These are phyloP conservation scores for Scutellaria minor DNA, from an alignment of 257 asterid genomes.

Conservation along the genomic window DNA sequence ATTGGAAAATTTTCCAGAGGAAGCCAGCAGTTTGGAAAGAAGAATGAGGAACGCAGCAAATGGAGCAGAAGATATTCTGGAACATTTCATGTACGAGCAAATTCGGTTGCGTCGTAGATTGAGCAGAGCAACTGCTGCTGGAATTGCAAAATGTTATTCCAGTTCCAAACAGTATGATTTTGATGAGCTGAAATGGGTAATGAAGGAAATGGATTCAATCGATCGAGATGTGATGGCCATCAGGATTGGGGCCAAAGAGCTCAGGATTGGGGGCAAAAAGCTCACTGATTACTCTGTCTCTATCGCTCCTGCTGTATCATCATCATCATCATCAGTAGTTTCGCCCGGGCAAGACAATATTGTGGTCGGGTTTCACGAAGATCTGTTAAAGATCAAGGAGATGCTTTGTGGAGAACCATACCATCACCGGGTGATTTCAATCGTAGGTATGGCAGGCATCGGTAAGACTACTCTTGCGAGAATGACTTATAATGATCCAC, in stretches of 20 bases:
- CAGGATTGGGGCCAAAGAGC: too few relatives aligned
- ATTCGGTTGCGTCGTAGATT: background rate
- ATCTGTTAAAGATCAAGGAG: background rate
- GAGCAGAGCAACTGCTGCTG: background rate
- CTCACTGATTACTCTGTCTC: background rate
- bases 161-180: background rate
- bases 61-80: background rate
- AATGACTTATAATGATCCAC: background rate
- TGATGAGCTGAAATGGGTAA: slow-evolving; percentile 5
- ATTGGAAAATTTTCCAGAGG: background rate
- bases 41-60: slow-evolving; percentile 9
- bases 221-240: background rate
- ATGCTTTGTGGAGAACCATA: background rate
- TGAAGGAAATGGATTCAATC: background rate
- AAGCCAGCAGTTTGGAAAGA: background rate
- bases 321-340: background rate
- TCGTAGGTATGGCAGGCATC: slow-evolving; percentile 14
- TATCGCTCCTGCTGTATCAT: too few relatives aligned
- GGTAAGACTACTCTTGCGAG: slow-evolving; percentile 22
- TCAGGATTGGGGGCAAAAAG: background rate
- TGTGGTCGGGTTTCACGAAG: background rate
- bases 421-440: background rate
- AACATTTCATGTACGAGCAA: slow-evolving; percentile 8
- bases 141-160: too few relatives aligned
- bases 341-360: background rate